Base-by-base conservation (phyloP, 208 protist genomes). In the Paratrypanosoma confusum region DNA sequence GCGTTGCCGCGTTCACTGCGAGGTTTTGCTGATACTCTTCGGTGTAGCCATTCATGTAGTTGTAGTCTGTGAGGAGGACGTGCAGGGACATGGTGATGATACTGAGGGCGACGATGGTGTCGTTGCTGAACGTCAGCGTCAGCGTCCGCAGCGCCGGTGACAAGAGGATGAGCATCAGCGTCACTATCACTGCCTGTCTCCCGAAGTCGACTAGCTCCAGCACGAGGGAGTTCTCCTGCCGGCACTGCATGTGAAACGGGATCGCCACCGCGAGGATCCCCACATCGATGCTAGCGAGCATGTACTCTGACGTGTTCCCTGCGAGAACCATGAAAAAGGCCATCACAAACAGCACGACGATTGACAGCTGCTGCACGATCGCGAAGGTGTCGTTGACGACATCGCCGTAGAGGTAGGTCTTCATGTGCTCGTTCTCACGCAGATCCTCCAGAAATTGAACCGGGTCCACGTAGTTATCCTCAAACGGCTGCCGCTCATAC, bases 401-500 rank as follows among this genome's bases (percentile, higher is more conserved):
- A 11, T 81, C 70, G 1, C 35, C 32, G 58, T 86, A 92, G 33
- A 75, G 39, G 58, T 91, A 88, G 23, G 50, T 67, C 34, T 57
- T 65, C 25, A 90, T 52, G 38, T 90, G 77, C 18, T 71, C 70
- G 65, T 95, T 95, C 23, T 81, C 34, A 13, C 68, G 48, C 47
- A 95, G 54, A 28, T 87, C 77, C 56, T 73, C 52, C 43, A 91
- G 50, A 46, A 95, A 95, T 43, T 79, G 66, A 3, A 56, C 36
- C 0, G 67, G 70, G 49, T 94, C 85, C 0, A 92, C 81, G 47
- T 89, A 95, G 59, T 90, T 95, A 49, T 95, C 86, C 48, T 91
- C 86, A 31, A 84, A 91, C 6, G 76, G 76, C 57, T 89, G 81
- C 20, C 57, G 55, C 31, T 87, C 72, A 39, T 90, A 95, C 16